Evolutionary conservation across 352 stramenopile species (phyloP).

Genomic region (Phytopythium delawarense): DNA sequence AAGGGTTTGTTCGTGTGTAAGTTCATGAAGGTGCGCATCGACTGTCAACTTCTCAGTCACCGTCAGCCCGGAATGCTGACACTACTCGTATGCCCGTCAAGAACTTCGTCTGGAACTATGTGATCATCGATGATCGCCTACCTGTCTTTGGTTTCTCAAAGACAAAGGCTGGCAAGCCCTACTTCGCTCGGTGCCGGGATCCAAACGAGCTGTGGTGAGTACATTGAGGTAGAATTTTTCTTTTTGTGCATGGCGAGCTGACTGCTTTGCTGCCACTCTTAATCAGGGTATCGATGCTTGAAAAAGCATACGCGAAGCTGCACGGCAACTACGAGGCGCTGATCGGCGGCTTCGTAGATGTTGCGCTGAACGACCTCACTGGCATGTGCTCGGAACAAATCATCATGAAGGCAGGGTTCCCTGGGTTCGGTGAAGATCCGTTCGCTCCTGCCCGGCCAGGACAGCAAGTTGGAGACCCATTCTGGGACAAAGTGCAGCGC

Average conservation of each 20-base stretch:
- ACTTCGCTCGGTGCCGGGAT: constrained; percentile 80
- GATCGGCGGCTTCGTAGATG: constrained; percentile 89
- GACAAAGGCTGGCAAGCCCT: constrained; percentile 74
- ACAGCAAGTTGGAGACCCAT: constrained; percentile 52
- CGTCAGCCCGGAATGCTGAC: neutral
- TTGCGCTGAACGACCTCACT: constrained; percentile 87
- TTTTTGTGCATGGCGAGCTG: neutral
- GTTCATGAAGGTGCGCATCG: constrained; percentile 86
- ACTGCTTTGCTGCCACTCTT: neutral
- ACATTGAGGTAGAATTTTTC: neutral
- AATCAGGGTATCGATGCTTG: constrained; percentile 77
- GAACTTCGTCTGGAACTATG: constrained; percentile 90
- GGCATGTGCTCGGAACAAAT: constrained; percentile 88
- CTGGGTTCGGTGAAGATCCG: constrained; percentile 70
- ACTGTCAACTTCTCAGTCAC: neutral
- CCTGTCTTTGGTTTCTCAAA: constrained; percentile 85
- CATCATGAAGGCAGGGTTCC: constrained; percentile 79
- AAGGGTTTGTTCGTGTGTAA: constrained; percentile 87
- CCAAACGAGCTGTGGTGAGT: constrained; percentile 84
- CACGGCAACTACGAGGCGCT: constrained; percentile 86
- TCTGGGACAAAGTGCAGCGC: constrained; percentile 75
- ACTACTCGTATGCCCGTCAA: constrained; percentile 6
- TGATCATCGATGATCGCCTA: constrained; percentile 89
- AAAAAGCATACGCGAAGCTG: constrained; percentile 93
- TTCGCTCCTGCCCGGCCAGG: constrained; percentile 36